Evolutionary conservation across 2,329 filamentous ascomycete genomes (phyloP), one percentile per base, ranked within the genome.

Genomic region (Zasmidium angulare): DNA sequence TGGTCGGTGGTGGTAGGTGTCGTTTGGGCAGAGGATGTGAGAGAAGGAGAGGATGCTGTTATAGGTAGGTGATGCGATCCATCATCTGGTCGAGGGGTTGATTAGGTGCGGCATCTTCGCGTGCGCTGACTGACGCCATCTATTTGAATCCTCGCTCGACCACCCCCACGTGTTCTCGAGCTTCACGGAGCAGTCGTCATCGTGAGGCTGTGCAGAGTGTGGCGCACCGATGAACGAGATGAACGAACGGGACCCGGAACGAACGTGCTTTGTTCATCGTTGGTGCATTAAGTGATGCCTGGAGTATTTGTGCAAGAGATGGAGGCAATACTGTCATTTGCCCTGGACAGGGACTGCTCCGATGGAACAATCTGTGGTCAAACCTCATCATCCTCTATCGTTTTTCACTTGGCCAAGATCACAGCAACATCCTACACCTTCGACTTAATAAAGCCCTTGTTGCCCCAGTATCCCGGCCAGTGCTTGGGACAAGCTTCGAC

Each of bases 381-480:
- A n/a, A n/a, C n/a, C n/a, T n/a, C n/a, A n/a, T n/a, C n/a, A n/a
- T n/a, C n/a, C n/a, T n/a, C n/a, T 6, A 11, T 29, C 26, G 26
- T 29, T 29, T 29, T 29, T 11, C 26, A 4, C 26, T 11, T 29
- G 26, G 26, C 4, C 26, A 4, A 29, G 26, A 54, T 22, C 26
- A 12, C 17, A 31, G 14, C n/a, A 21, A 40, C 24, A 56, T 53
- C 17, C n/a, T 17, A 55, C 2, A 55, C 59, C 52, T 61, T 64
- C 3, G 59, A 50, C 50, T 60, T 64, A n/a, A 64, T 52, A 21
- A 54, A 64, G 0, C 60, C 56, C 3, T 56, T 46, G 12, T 46
- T 59, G 11, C 53, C 53, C 63, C 65, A 66, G 21, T 59, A 61
- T 1, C 62, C 63, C 14, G 65, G 66, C 66, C 66, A 69, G 24